Percentiles rank a stretch among this genome's conserved stretches.
These are phyloP conservation scores for Paraphoma chrysanthemicola DNA, from an alignment of 2,329 filamentous ascomycete species.

Conservation along the genomic window DNA sequence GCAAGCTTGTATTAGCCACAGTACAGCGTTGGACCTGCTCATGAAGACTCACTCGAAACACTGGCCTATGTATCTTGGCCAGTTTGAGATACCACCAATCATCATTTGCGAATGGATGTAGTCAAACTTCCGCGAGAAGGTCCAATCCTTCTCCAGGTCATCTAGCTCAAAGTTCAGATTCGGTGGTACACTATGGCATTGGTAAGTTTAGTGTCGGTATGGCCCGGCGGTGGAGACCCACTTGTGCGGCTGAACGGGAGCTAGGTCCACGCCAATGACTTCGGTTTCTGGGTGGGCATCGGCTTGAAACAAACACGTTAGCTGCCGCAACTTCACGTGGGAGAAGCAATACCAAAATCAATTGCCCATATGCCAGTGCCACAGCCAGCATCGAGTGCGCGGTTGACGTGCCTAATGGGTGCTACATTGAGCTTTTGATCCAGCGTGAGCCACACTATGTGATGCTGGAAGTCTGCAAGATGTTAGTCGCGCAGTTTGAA, in stretches of 20 bases:
- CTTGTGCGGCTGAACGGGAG: slow-evolving; percentile 21
- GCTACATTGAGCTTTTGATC: slow-evolving; percentile 47
- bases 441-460: slow-evolving; percentile 47
- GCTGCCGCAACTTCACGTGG: not conserved
- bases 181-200: slow-evolving; percentile 38
- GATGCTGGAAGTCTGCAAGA: slow-evolving; percentile 34
- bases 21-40: too few species aligned
- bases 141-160: slow-evolving; percentile 48
- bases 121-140: slow-evolving; percentile 37
- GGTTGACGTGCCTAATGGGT: slow-evolving; percentile 39
- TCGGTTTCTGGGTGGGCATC: slow-evolving; percentile 17
- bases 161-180: slow-evolving; percentile 53
- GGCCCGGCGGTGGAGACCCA: not conserved
- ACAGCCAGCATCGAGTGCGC: slow-evolving; percentile 47
- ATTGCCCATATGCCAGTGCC: slow-evolving; percentile 51
- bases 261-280: slow-evolving; percentile 19
- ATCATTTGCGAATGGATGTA: slow-evolving; percentile 52
- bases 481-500: not conserved
- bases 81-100: slow-evolving; percentile 49
- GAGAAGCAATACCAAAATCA: slow-evolving; percentile 37
- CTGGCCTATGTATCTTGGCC: slow-evolving; percentile 42
- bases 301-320: slow-evolving; percentile 3
- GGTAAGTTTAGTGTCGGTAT: not conserved
- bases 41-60: slow-evolving; percentile 29
- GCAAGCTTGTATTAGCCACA: too few species aligned